phyloP scores from a whole-genome alignment of 306 rosid species.

The Astragalus glycyphyllos region DNA sequence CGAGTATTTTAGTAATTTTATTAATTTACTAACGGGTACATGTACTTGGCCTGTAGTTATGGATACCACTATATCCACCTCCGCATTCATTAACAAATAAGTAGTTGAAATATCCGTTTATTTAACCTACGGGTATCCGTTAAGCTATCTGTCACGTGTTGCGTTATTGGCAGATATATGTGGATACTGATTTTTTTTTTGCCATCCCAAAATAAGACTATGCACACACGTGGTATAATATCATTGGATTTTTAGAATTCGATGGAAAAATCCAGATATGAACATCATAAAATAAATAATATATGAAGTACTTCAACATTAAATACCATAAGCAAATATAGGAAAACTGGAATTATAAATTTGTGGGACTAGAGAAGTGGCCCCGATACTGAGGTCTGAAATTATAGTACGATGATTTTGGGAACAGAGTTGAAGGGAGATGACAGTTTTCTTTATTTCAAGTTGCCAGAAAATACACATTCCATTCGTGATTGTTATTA shows the following conservation, averaged over 20 bases:
- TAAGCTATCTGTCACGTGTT: no score
- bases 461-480: conserved; percentile 43
- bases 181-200: no score
- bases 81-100: no score
- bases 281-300: background rate
- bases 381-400: conserved; percentile 1
- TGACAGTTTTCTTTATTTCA: background rate
- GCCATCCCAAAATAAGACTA: no score
- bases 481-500: conserved; percentile 55
- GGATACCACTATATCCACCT: no score
- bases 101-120: no score
- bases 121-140: no score
- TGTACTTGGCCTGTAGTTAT: no score
- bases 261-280: background rate
- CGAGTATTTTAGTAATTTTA: no score
- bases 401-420: conserved; percentile 9
- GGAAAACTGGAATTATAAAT: conserved; percentile 8
- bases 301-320: background rate
- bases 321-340: background rate
- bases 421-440: conserved; percentile 31
- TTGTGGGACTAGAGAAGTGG: conserved; percentile 1
- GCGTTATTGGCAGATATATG: no score
- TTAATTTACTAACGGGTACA: no score
- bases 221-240: background rate
- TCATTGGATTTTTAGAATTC: background rate